These are phyloP conservation scores for Phytophthora meadii DNA, from an alignment of 352 stramenopile genomes.

Conservation along the genomic window DNA sequence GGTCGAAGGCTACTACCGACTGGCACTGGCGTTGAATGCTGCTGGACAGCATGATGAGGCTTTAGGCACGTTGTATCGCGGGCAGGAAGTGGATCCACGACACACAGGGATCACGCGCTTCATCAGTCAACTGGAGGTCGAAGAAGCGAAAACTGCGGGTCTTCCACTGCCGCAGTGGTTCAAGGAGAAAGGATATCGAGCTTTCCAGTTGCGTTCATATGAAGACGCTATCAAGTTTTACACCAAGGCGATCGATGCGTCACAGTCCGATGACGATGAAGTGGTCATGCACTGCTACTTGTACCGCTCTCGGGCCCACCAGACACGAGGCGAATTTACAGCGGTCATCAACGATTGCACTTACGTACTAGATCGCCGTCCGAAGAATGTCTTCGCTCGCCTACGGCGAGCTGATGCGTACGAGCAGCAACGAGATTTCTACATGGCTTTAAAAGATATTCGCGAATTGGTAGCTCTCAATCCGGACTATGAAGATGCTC, in stretches of 20 bases:
- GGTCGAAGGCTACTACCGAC: conserved; percentile 62
- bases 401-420: conserved; percentile 62
- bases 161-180: conserved; percentile 52
- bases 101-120: conserved; percentile 55
- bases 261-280: conserved; percentile 53
- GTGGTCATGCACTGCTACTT: conserved; percentile 65
- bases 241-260: conserved; percentile 85
- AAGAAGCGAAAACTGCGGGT: conserved; percentile 46
- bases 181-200: conserved; percentile 88
- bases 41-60: conserved; percentile 56
- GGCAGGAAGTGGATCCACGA: conserved; percentile 54
- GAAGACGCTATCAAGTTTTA: conserved; percentile 92
- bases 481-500: conserved; percentile 61
- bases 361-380: conserved; percentile 54
- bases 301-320: conserved; percentile 61
- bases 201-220: conserved; percentile 92
- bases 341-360: conserved; percentile 64
- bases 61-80: conserved; percentile 60
- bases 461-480: conserved; percentile 60
- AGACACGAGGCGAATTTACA: conserved; percentile 56
- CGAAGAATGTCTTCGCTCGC: conserved; percentile 60
- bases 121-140: conserved; percentile 54
- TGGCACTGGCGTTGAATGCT: conserved; percentile 54
- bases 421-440: conserved; percentile 65
- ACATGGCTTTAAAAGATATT: conserved; percentile 65